These are phyloP conservation scores for Penicillium sp. DNA, from an alignment of 2,329 filamentous ascomycete genomes.

Conservation along the genomic window DNA sequence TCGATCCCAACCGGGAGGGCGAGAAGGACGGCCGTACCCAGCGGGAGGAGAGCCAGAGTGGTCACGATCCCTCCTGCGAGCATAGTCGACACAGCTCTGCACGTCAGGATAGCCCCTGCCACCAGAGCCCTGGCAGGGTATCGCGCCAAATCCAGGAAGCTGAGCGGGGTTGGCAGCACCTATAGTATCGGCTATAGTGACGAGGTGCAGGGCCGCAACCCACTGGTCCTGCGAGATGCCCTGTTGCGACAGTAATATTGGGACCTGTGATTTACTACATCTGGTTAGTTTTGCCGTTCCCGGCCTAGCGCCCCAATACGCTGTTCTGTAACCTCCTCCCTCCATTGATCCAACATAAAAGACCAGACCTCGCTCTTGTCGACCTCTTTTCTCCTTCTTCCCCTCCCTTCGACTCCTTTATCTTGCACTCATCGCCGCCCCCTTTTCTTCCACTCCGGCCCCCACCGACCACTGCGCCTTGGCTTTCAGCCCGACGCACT, in stretches of 20 bases:
- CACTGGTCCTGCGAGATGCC: constrained; percentile 79
- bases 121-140: constrained; percentile 38
- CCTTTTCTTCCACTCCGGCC: too few relatives aligned
- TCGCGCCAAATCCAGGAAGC: constrained; percentile 36
- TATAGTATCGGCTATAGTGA: constrained; percentile 44
- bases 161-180: constrained; percentile 35
- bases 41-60: constrained; percentile 67
- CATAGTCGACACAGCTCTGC: constrained; percentile 58
- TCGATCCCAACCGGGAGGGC: constrained; percentile 77
- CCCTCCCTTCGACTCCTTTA: too few relatives aligned
- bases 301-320: too few relatives aligned
- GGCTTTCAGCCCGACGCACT: too few relatives aligned
- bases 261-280: too few relatives aligned
- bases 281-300: too few relatives aligned
- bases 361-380: too few relatives aligned
- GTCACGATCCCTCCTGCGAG: constrained; percentile 67
- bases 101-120: constrained; percentile 44
- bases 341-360: too few relatives aligned
- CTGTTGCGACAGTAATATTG: constrained; percentile 71
- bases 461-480: too few relatives aligned
- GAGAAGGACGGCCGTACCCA: constrained; percentile 69
- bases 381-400: too few relatives aligned
- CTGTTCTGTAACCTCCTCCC: too few relatives aligned
- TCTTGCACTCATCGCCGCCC: too few relatives aligned
- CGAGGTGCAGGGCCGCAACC: constrained; percentile 58